Conservation (phyloP, 106 monocot species). For the Dendrobium officinale region DNA sequence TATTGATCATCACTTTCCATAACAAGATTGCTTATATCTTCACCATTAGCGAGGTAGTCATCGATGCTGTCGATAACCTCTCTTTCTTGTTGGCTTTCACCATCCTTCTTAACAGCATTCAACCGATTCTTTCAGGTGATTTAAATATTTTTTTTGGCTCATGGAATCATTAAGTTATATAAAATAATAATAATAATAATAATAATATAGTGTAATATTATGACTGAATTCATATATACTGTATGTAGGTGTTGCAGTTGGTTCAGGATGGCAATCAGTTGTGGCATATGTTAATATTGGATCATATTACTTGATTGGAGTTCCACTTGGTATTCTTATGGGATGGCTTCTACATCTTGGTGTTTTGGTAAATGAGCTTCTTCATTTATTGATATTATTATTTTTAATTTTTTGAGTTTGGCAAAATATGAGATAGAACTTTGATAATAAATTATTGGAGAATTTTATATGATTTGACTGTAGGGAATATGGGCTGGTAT, state of each 20-base stretch:
- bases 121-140: conserved; percentile 69
- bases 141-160: background rate
- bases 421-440: no score
- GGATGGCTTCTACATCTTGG: conserved; percentile 60
- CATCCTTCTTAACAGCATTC: conserved; percentile 87
- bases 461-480: background rate
- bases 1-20: conserved; percentile 39
- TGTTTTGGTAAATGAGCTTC: conserved; percentile 33
- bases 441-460: no score
- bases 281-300: conserved; percentile 77
- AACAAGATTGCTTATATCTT: conserved; percentile 67
- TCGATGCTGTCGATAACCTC: conserved; percentile 48
- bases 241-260: conserved; percentile 59
- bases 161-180: no score
- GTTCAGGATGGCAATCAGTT: conserved; percentile 23
- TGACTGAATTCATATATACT: background rate
- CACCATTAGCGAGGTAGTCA: conserved; percentile 40
- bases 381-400: background rate
- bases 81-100: conserved; percentile 55
- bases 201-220: no score
- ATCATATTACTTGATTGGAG: conserved; percentile 52
- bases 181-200: no score
- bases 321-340: conserved; percentile 50
- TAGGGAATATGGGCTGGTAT: conserved; percentile 88
- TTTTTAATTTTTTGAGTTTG: background rate